Base-by-base conservation (phyloP, 257 asterid genomes). In the Petrea volubilis region DNA sequence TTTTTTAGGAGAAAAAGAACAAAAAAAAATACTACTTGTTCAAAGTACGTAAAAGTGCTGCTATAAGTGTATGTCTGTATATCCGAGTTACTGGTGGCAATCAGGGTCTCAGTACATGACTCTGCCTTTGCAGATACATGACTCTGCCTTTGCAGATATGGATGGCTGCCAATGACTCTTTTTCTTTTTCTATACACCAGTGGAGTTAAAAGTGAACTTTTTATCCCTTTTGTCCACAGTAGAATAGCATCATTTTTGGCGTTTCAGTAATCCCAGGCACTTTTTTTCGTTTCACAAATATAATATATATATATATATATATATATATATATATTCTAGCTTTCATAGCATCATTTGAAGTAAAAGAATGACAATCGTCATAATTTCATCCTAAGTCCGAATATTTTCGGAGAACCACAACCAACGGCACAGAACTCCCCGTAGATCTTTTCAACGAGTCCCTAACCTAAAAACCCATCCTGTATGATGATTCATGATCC, bases 401-500 rank as follows among this genome's bases (percentile, higher is more conserved):
- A 71, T 46, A 64, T 63, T 53, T 71, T 47, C 49, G 10, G 29
- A 47, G 40, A 17, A 47, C 28, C 70, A 77, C 65, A 34, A 68
- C 36, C 77, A 77, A 59, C 51, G 74, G 74, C 74, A 66, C 66
- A 71, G 17, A 71, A 59, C 59, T 51, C 7, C 28, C 46, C 40
- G 58, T 8, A n/a, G 6, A 64, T 77, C 77, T 72, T 77, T 64
- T 77, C 67, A 59, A 15, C 4, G 21, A 65, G 65, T 57, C 58
- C 72, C 27, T 3, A 52, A 41, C 71, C 65, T 14, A 68, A 60
- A 53, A 70, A 70, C 64, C 72, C 57, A 15, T 67, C 59, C 17
- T 53, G 11, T 34, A 28, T 29, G 66, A 23, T 71, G 81, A 56
- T 70, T 58, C 75, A 71, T 33, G 60, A 66, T 50, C 81, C 81